These are phyloP conservation scores for Triglochin maritima DNA, from an alignment of 106 monocot species.

Conservation along the genomic window DNA sequence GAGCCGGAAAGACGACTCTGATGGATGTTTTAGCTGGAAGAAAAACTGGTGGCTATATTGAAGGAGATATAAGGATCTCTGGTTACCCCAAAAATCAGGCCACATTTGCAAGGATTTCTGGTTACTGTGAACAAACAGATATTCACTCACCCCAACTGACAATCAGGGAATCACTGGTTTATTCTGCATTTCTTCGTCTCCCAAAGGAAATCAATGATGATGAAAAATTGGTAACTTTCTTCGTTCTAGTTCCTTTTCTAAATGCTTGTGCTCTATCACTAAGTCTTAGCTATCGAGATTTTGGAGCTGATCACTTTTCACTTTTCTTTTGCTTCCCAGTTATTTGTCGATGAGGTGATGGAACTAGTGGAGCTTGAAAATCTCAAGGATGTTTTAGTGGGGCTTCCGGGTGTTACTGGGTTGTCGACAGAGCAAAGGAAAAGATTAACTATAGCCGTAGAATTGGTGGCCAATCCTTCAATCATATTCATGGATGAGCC, in stretches of 20 bases:
- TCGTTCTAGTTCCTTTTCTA: background rate
- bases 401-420: constrained; percentile 11
- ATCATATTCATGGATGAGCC: no score
- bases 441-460: constrained; percentile 40
- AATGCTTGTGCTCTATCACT: background rate
- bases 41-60: constrained; percentile 29
- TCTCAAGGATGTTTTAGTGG: constrained; percentile 8
- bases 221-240: constrained; percentile 20
- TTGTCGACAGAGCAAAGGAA: constrained; percentile 34
- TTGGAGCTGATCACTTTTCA: constrained; percentile 14
- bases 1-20: constrained; percentile 56
- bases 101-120: constrained; percentile 47
- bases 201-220: constrained; percentile 17
- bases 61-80: constrained; percentile 41
- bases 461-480: constrained; percentile 8
- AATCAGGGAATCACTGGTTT: constrained; percentile 39
- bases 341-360: constrained; percentile 10
- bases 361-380: constrained; percentile 6
- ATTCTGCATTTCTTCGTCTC: constrained; percentile 48
- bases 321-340: background rate
- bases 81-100: constrained; percentile 42
- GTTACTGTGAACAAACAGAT: constrained; percentile 55
- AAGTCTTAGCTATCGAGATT: background rate
- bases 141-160: constrained; percentile 55
- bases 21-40: constrained; percentile 43